Evolutionary conservation across 768 basidiomycete genomes (phyloP).

Genomic region (Phaffia australis): DNA sequence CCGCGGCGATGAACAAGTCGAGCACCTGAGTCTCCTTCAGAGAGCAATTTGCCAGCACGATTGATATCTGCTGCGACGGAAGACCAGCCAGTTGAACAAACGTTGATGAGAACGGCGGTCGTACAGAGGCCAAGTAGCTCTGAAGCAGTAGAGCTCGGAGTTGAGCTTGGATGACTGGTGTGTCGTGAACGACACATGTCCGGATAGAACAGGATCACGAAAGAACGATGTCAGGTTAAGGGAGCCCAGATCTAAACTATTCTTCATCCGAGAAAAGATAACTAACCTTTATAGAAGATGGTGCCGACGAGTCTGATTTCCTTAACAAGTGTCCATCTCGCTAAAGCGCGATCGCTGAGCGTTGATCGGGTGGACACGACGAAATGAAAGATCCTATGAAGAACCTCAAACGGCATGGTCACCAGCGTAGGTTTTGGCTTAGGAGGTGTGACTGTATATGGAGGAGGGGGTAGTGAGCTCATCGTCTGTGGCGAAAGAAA

Average conservation of each 20-base stretch:
- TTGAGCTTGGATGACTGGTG: constrained; percentile 11
- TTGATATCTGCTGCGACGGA: not conserved
- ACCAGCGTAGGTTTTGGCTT: not conserved
- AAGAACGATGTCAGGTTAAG: not conserved
- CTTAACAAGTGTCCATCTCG: not conserved
- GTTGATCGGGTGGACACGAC: not conserved
- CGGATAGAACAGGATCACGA: not conserved
- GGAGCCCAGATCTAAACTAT: not conserved
- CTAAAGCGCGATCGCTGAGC: not conserved
- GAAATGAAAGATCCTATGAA: not conserved
- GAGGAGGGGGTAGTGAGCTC: constrained; percentile 1
- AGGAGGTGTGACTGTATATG: not conserved
- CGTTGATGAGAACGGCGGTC: constrained; percentile 11
- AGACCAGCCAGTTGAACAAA: not conserved
- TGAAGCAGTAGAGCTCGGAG: constrained; percentile 2
- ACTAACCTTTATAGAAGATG: constrained; percentile 10
- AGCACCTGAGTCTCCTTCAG: constrained; percentile 2
- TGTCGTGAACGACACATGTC: too few species aligned
- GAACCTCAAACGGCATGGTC: constrained; percentile 5
- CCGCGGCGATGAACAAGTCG: constrained; percentile 6
- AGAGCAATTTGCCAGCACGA: not conserved
- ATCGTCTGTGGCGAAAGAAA: not conserved
- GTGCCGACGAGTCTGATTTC: not conserved
- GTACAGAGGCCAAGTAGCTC: constrained; percentile 7
- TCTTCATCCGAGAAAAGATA: not conserved